Evolutionary conservation across 73 alveolate genomes (phyloP).

Genomic region (Paramecium biaurelia): DNA sequence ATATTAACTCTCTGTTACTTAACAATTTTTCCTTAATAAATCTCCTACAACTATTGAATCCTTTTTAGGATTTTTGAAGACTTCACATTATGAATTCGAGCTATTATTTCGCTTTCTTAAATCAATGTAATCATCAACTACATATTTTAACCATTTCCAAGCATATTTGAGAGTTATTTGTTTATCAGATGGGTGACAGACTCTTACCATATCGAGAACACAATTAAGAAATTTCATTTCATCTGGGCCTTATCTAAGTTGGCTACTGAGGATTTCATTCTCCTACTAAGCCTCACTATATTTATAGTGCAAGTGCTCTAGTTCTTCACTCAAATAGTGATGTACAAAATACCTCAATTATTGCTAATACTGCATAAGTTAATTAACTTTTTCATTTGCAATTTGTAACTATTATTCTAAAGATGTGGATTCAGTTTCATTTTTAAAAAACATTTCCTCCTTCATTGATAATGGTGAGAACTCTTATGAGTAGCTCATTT

Average conservation of each 20-base stretch:
- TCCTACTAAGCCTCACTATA: background rate
- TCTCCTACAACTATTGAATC: slow-evolving; percentile 21
- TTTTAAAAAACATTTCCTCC: slow-evolving; percentile 24
- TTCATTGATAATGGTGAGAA: slow-evolving; percentile 31
- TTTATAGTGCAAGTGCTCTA: slow-evolving; percentile 24
- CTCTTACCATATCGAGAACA: slow-evolving; percentile 40
- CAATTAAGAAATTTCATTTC: background rate
- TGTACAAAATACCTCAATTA: slow-evolving; percentile 23
- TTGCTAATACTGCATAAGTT: background rate
- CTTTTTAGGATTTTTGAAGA: slow-evolving; percentile 7
- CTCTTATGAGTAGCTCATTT: slow-evolving; percentile 36
- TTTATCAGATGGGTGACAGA: slow-evolving; percentile 7
- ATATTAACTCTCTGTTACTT: slow-evolving; percentile 13
- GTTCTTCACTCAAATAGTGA: slow-evolving; percentile 17
- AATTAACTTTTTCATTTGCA: slow-evolving; percentile 33
- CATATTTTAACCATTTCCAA: slow-evolving; percentile 46
- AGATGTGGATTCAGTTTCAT: slow-evolving; percentile 16
- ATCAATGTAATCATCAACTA: slow-evolving; percentile 11
- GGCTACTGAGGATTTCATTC: background rate
- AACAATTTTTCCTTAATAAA: background rate
- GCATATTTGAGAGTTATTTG: slow-evolving; percentile 22
- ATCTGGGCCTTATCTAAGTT: background rate
- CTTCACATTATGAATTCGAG: background rate
- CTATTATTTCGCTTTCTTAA: background rate
- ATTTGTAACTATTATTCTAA: background rate